A percentile compares a stretch with the other conserved stretches of the same genome.
These are phyloP conservation scores for Podaxis mareebaensis DNA, from an alignment of 768 basidiomycete species.

Conservation along the genomic window DNA sequence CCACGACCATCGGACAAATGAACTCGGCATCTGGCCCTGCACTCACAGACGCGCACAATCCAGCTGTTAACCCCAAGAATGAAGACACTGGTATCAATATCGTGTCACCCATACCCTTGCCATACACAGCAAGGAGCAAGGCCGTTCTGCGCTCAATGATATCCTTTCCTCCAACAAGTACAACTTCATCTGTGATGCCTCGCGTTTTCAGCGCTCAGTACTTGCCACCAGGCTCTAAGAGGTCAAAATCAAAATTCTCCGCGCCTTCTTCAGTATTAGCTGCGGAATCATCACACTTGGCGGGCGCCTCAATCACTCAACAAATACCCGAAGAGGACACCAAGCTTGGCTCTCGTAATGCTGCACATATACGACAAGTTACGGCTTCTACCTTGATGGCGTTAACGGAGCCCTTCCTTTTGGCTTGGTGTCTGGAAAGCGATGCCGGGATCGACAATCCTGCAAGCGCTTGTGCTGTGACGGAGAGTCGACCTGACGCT, in stretches of 20 bases:
- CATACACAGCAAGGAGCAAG: constrained; percentile 29
- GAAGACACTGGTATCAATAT: constrained; percentile 21
- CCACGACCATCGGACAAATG: neutral
- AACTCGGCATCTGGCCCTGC: neutral
- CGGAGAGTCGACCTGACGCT: neutral
- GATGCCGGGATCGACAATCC: neutral
- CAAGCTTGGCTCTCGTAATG: constrained; percentile 4
- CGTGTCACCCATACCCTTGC: constrained; percentile 31
- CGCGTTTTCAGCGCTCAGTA: neutral
- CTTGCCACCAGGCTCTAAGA: neutral
- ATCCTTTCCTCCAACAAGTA: constrained; percentile 25
- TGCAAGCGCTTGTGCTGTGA: neutral
- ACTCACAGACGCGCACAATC: neutral
- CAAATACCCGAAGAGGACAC: neutral
- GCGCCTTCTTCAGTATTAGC: neutral
- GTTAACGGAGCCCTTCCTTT: constrained; percentile 43
- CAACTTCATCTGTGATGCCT: neutral
- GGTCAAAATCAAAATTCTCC: neutral
- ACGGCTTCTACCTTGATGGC: constrained; percentile 42
- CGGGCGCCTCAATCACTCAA: neutral
- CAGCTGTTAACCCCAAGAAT: neutral
- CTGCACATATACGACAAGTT: constrained; percentile 27
- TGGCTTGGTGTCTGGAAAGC: constrained; percentile 35
- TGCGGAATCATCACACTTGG: neutral
- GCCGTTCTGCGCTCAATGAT: constrained; percentile 32